Evolutionary conservation across 2,329 filamentous ascomycete species (phyloP), one percentile per base, ranked within the genome.

Genomic region (Penicillium capsulatum): DNA sequence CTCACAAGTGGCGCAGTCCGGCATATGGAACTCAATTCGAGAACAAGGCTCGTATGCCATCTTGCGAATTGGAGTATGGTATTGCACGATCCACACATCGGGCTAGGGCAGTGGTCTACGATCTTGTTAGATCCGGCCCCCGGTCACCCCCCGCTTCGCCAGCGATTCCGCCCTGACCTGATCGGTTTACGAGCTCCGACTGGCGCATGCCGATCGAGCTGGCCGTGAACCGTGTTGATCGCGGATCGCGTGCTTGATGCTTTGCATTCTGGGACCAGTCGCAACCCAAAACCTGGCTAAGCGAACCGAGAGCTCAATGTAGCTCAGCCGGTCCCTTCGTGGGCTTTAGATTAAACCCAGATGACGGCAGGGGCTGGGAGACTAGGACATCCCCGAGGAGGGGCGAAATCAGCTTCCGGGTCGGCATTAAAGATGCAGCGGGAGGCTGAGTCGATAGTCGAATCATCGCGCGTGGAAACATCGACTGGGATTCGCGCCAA

Each of bases 401-500:
- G 29, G 31, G 30, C 16, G 15, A 27, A 37, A 30, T 40, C 41
- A 51, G 42, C 47, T 39, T 47, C 45, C 50, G 38, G 49, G 57
- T 61, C 53, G 42, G 42, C 52, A 59, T 44, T 32, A 50, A 50
- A 54, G 49, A 51, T 44, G 52, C 45, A 48, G 48, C 44, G 42
- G 40, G 35, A 43, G 49, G 48, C 31, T 42, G 31, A 47, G 47
- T 46, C 51, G 48, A 56, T 53, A 41, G 45, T 47, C 54, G 48
- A 59, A 57, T 60, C 50, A 59, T 30, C 45, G 50, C 46, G 53
- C 48, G 51, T 54, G 39, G 34, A 45, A 38, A 45, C 42, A 32
- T 44, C 48, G 42, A 52, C 44, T 35, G 35, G 44, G 45, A 49
- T 53, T 42, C 38, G 41, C 42, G 55, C 56, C 52, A 55, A 55